Percentiles rank a stretch among this genome's conserved stretches.
Conservation (phyloP, 2,329 filamentous ascomycete species). For the Alternaria triticina region DNA sequence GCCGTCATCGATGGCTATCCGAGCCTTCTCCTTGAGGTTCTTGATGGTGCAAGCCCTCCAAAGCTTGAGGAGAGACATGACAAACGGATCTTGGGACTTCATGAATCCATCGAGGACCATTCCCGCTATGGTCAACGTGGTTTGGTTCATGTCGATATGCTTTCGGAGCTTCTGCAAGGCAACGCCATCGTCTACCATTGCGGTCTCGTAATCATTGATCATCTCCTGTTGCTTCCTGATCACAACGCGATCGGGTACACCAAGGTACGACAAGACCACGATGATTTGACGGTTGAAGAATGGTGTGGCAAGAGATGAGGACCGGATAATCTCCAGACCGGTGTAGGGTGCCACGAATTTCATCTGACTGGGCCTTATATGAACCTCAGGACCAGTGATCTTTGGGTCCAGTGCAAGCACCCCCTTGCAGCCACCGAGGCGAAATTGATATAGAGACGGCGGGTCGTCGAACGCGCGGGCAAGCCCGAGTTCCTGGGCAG, state of each 20-base stretch:
- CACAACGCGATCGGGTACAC: slow-evolving; percentile 73
- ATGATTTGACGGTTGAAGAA: slow-evolving; percentile 92
- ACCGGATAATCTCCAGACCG: slow-evolving; percentile 83
- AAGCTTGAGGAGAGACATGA: slow-evolving; percentile 76
- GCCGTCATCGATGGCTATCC: slow-evolving; percentile 79
- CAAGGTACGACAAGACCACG: slow-evolving; percentile 78
- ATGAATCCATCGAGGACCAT: slow-evolving; percentile 86
- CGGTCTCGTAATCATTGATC: slow-evolving; percentile 70
- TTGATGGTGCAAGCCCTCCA: slow-evolving; percentile 93
- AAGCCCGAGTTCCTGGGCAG: slow-evolving; percentile 72
- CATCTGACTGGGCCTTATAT: slow-evolving; percentile 82
- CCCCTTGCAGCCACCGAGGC: slow-evolving; percentile 91
- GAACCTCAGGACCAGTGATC: slow-evolving; percentile 70
- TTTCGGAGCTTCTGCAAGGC: slow-evolving; percentile 73
- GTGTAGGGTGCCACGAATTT: slow-evolving; percentile 80
- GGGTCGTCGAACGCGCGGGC: slow-evolving; percentile 59
- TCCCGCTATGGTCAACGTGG: slow-evolving; percentile 73
- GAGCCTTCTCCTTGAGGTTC: slow-evolving; percentile 88
- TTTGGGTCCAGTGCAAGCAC: slow-evolving; percentile 78
- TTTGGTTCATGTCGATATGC: slow-evolving; percentile 85
- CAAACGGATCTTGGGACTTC: slow-evolving; percentile 75
- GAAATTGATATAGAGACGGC: slow-evolving; percentile 89
- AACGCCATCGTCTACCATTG: slow-evolving; percentile 68
- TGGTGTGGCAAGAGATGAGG: slow-evolving; percentile 76
- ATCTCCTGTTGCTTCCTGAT: slow-evolving; percentile 70